A percentile compares a stretch with the other conserved stretches of the same genome.
phyloP scores from a whole-genome alignment of 2,329 filamentous ascomycete species.

The Xylariales sp. region DNA sequence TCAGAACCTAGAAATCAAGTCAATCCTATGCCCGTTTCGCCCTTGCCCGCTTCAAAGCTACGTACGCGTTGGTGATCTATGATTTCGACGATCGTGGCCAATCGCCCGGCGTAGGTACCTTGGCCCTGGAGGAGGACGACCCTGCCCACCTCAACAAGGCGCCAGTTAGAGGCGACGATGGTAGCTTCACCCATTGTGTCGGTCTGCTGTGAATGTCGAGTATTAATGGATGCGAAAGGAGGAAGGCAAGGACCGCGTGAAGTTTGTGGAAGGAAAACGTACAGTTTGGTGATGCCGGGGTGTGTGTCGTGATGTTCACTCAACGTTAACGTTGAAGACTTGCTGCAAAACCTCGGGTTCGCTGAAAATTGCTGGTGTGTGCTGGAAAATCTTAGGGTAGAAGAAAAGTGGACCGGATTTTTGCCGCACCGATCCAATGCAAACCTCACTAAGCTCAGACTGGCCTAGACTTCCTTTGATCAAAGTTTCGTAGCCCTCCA shows the following conservation, averaged over 20 bases:
- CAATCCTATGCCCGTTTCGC: no score
- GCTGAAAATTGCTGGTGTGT: constrained; percentile 13
- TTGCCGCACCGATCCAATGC: constrained; percentile 2
- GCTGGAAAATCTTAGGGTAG: constrained; percentile 18
- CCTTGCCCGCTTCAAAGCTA: no score
- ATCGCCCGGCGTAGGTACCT: constrained; percentile 76
- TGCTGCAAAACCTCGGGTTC: constrained; percentile 18
- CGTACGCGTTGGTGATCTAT: constrained; percentile 99
- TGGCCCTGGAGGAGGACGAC: constrained; percentile 82
- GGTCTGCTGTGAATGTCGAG: constrained; percentile 41
- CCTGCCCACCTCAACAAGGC: constrained; percentile 97
- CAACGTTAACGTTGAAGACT: constrained; percentile 14
- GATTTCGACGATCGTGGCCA: constrained; percentile 96
- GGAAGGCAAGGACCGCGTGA: background rate
- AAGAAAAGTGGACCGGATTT: constrained; percentile 9
- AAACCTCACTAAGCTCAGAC: background rate
- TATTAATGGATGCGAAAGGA: constrained; percentile 17
- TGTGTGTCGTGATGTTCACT: no score
- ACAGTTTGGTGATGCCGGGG: constrained; percentile 14
- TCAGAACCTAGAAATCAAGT: constrained; percentile 65
- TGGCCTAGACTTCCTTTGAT: background rate
- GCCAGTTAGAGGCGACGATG: constrained; percentile 81
- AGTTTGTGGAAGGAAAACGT: constrained; percentile 8
- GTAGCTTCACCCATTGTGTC: constrained; percentile 78
- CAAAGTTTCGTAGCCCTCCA: background rate